phyloP scores from a whole-genome alignment of 2,329 filamentous ascomycete genomes.

The Aspergillus clavatus region DNA sequence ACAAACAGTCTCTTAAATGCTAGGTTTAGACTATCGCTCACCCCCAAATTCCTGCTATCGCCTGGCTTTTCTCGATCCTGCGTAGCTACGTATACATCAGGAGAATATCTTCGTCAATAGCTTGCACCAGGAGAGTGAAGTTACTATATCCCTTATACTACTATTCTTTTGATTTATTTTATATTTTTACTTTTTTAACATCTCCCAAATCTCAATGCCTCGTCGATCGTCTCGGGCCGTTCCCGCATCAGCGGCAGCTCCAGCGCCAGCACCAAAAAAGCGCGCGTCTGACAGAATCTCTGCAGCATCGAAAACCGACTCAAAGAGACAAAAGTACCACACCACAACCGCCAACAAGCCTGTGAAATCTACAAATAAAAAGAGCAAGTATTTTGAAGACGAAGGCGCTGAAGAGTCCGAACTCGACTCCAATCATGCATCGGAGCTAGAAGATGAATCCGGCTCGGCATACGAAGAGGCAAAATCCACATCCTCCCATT shows the following conservation, averaged over 20 bases:
- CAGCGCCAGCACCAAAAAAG: constrained; percentile 29
- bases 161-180: too few relatives aligned
- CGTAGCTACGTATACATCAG: constrained; percentile 8
- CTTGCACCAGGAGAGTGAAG: background rate
- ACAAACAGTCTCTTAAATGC: constrained; percentile 6
- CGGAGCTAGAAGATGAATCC: constrained; percentile 12
- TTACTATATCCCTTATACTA: too few relatives aligned
- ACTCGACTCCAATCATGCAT: constrained; percentile 27
- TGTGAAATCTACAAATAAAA: constrained; percentile 40
- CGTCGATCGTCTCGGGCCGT: constrained; percentile 36
- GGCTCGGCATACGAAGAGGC: constrained; percentile 14
- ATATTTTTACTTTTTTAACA: too few relatives aligned
- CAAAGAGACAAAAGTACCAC: constrained; percentile 32
- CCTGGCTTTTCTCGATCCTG: background rate
- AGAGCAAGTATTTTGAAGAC: constrained; percentile 50
- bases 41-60: background rate
- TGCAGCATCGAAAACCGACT: constrained; percentile 20
- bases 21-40: constrained; percentile 1
- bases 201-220: constrained; percentile 23
- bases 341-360: constrained; percentile 13
- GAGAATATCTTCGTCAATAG: background rate
- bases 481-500: constrained; percentile 3
- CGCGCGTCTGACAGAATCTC: constrained; percentile 32
- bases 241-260: constrained; percentile 28
- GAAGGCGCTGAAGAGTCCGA: constrained; percentile 32